A percentile compares a stretch with the other conserved stretches of the same genome.
Evolutionary conservation across 768 basidiomycete species (phyloP).

Genomic region (Agaricus blazei): DNA sequence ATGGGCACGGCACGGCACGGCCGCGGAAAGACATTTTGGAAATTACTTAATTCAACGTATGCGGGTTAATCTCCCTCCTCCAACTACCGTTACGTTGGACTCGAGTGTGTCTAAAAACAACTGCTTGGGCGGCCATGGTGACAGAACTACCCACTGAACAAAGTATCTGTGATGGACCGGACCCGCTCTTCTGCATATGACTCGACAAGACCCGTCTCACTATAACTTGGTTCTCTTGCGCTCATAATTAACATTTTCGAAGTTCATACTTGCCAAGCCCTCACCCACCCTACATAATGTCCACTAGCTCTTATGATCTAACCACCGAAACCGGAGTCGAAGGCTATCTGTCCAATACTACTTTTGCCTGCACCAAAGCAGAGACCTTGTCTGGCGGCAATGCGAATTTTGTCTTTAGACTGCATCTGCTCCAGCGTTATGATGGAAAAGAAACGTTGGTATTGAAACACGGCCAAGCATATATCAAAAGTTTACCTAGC

Average conservation of each 20-base stretch:
- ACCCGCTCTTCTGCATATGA: background rate
- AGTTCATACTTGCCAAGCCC: background rate
- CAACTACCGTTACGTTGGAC: slow-evolving; percentile 61
- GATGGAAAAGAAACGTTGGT: slow-evolving; percentile 43
- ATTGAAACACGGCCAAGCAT: slow-evolving; percentile 53
- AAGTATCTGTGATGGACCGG: slow-evolving; percentile 43
- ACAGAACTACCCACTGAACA: slow-evolving; percentile 66
- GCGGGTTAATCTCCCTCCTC: slow-evolving; percentile 70
- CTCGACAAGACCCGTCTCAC: background rate
- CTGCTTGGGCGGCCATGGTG: slow-evolving; percentile 70
- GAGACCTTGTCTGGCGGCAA: slow-evolving; percentile 44
- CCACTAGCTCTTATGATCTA: slow-evolving; percentile 19
- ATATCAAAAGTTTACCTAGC: slow-evolving; percentile 22
- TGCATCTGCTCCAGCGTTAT: slow-evolving; percentile 36
- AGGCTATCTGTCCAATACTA: slow-evolving; percentile 41
- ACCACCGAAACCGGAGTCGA: slow-evolving; percentile 28
- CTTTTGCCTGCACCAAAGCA: slow-evolving; percentile 39
- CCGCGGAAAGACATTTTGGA: no score
- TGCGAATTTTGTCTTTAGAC: slow-evolving; percentile 54
- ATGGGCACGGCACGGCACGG: no score
- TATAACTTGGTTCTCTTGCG: background rate
- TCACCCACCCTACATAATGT: background rate
- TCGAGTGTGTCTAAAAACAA: slow-evolving; percentile 58
- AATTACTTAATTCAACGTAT: no score
- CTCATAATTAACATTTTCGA: no score